Evolutionary conservation across 768 basidiomycete genomes (phyloP).

Genomic region (Strobilomyces confusus): DNA sequence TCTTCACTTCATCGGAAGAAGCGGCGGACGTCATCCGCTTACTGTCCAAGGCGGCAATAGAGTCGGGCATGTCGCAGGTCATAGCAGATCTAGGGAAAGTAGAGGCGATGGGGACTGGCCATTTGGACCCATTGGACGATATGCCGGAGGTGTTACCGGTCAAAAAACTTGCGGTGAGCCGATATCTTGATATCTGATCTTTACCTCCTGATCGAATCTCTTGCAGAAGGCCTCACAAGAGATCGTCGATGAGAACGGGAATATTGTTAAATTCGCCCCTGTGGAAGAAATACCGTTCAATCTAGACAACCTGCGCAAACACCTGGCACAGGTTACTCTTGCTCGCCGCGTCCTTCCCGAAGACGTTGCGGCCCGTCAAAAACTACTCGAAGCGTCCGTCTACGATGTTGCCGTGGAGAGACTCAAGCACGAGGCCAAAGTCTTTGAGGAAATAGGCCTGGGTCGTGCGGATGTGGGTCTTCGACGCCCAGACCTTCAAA

Average conservation of each 20-base stretch:
- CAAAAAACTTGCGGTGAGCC: constrained; percentile 39
- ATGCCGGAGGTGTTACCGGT: constrained; percentile 68
- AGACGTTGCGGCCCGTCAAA: constrained; percentile 72
- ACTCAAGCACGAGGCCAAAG: constrained; percentile 56
- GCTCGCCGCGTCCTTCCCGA: constrained; percentile 61
- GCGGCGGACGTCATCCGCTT: constrained; percentile 50
- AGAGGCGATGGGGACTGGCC: constrained; percentile 40
- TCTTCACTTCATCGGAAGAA: constrained; percentile 51
- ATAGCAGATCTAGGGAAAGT: constrained; percentile 56
- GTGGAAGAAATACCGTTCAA: constrained; percentile 64
- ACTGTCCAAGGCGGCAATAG: constrained; percentile 59
- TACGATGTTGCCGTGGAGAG: constrained; percentile 79
- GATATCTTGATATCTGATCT: neutral
- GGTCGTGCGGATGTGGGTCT: constrained; percentile 41
- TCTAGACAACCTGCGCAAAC: constrained; percentile 63
- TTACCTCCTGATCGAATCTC: neutral
- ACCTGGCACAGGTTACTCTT: constrained; percentile 59
- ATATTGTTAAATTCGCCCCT: constrained; percentile 17
- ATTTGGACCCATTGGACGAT: constrained; percentile 41
- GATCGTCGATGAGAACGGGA: constrained; percentile 16
- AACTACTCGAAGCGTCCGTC: constrained; percentile 78
- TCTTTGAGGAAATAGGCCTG: constrained; percentile 57
- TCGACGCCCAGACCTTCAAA: constrained; percentile 50
- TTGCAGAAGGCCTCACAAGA: constrained; percentile 18
- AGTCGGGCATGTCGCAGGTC: constrained; percentile 46